Base-by-base conservation (phyloP, 768 basidiomycete species). In the Cystobasidium onofrii region DNA sequence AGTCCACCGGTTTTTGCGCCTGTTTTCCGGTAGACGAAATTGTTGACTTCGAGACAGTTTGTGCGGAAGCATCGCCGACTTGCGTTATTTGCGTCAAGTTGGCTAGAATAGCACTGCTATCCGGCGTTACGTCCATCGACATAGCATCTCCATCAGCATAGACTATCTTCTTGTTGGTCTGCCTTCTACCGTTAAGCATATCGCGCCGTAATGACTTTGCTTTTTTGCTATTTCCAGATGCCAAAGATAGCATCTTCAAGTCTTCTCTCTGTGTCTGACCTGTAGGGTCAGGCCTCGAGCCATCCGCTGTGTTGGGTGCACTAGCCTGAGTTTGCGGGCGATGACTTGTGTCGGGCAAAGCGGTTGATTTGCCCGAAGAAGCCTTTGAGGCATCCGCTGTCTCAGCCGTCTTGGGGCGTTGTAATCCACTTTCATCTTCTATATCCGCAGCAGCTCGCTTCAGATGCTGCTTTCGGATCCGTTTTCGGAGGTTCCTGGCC, bases 151-250 rank as follows among this genome's bases (percentile, higher is more conserved):
- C 57, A 60, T 34, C 33, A 27, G 25, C 57, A 29, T 60, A 27
- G 9, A 29, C 25, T 60, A 60, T 60, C 29, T 29, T 60, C 57
- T 60, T 60, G 57, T 27, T 60, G 57, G 25, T 60, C 57, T 60
- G 57, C 27, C 33, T 60, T 34, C 57, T 25, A 27, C 57, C 57
- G 27, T 17, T 29, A 29, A 34, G 57, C 29, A 60, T 60, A 29
- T 60, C 57, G 6, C 57, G 57, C 57, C 57, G 57, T 4, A 60
- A 20, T 60, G 57, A 60, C 25, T 60, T 60, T 4, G 57, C 57
- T 34, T 60, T 60, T 23, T 60, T 60, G 57, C 57, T 60, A 20
- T 60, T 60, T 27, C 57, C 57, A 4, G 57, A 27, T 17, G 57
- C 57, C 31, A 60, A 23, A 15, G 33, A 60, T 60, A 60, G 25